Conservation (phyloP, 1,284 basidiomycete species). For the Irpex sp. region DNA sequence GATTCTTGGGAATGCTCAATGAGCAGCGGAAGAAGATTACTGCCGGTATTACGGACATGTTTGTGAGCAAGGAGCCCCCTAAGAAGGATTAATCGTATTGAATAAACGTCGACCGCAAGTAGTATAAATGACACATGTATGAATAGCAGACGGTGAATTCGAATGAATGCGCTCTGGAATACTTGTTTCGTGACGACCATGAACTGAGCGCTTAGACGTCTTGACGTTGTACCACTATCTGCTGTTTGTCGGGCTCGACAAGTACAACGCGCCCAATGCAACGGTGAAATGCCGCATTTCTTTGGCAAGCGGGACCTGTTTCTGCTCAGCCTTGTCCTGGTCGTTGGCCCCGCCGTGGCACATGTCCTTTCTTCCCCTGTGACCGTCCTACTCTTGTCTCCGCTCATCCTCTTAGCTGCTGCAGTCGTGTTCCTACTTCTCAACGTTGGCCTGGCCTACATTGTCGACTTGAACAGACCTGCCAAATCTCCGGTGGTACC, state of each 20-base stretch:
- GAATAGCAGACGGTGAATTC: too few relatives aligned
- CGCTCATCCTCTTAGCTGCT: constrained; percentile 49
- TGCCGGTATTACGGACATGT: constrained; percentile 33
- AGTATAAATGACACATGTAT: too few relatives aligned
- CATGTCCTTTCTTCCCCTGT: constrained; percentile 64
- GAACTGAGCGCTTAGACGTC: neutral
- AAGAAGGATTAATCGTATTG: neutral
- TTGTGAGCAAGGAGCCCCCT: constrained; percentile 23
- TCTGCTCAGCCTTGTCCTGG: constrained; percentile 48
- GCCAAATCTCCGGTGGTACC: constrained; percentile 34
- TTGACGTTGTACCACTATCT: neutral
- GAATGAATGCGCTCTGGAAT: neutral
- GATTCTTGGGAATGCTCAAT: constrained; percentile 44
- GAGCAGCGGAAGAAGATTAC: constrained; percentile 45
- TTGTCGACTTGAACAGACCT: constrained; percentile 46
- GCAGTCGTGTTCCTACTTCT: constrained; percentile 47
- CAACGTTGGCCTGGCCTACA: constrained; percentile 52
- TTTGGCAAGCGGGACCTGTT: constrained; percentile 19
- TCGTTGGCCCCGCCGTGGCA: constrained; percentile 48
- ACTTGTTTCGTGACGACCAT: neutral
- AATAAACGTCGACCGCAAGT: too few relatives aligned
- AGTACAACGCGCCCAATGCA: neutral
- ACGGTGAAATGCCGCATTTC: neutral
- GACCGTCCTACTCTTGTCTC: constrained; percentile 59
- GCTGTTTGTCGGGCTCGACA: neutral